Base-by-base conservation (phyloP, 2,329 filamentous ascomycete genomes). In the Arachnomyces sp. region DNA sequence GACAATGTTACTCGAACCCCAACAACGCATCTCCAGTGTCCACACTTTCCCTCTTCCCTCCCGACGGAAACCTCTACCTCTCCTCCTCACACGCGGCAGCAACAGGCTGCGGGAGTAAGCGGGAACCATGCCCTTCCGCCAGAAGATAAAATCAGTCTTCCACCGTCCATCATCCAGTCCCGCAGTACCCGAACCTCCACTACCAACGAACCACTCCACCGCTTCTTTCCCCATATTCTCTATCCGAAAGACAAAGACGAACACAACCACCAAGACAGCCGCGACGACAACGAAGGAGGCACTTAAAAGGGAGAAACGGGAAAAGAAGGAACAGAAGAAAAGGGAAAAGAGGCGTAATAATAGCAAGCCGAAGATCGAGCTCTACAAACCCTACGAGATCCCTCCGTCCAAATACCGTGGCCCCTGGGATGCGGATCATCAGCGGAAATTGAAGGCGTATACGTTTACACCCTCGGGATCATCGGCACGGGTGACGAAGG, bases 351-450 rank as follows among this genome's bases (percentile, higher is more conserved):
- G n/a, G n/a, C n/a, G 52, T 28, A 52, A 50, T 30, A 52, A 60
- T 37, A 55, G 59, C 28, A 64, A 57, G 38, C 54, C 65, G 34
- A 65, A 67, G 43, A 59, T 70, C 43, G 61, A 70, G 57, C 66
- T 71, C 47, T 72, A 71, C 53, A 64, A 64, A 42, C 64, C 65
- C 14, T 51, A 63, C 49, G 68, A 72, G 49, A 58, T 69, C 13
- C 68, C 68, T 1, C 61, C 57, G 12, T 69, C 68, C 25, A 72
- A 72, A 42, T 72, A 71, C 46, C 59, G 59, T 11, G 68, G 68
- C 7, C 68, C 66, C 0, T 66, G 68, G 45, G 66, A 72, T 45
- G 60, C 60, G 38, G 60, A 60, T 44, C 68, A 71, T 45, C 59
- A 67, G 47, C 60, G 62, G 31, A 57, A 46, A 28, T 47, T 72